Evolutionary conservation across 805 yeast species (phyloP), one percentile per base, ranked within the genome.

Genomic region (Kodamaea kakaduensis): DNA sequence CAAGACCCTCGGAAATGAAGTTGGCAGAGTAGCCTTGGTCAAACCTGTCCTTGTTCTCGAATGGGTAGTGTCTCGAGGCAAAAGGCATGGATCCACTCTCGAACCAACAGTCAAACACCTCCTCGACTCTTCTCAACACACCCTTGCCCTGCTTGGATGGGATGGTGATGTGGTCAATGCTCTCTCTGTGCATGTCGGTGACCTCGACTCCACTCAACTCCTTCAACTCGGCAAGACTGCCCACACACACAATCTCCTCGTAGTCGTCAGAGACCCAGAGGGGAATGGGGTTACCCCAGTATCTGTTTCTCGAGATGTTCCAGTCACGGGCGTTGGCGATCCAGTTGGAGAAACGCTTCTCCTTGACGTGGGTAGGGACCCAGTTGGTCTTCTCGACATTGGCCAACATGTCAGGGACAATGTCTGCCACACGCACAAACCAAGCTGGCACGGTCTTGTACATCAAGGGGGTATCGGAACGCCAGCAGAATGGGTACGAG

Each of bases 281-380:
- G 44, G 99, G 99, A 51, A 93, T 80, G 42, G 99, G 99, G 19
- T 97, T 93, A 71, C 99, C 99, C 99, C 99, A 93, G 67, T 93
- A 93, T 67, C 99, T 78, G 73, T 90, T 90, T 76, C 99, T 84
- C 17, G 97, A 88, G 45, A 93, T 77, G 59, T 93, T 93, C 99
- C 99, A 93, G 66, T 93, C 99, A 65, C 99, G 85, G 34, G 99
- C 98, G 54, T 89, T 90, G 50, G 93, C 87, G 60, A 93, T 84
- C 99, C 99, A 93, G 71, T 90, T 90, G 33, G 95, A 78, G 56
- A 93, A 93, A 65, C 99, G 79, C 67, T 93, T 93, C 50, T 89
- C 97, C 67, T 88, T 87, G 55, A 93, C 84, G 51, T 71, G 75
- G 40, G 67, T 67, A 44, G 99, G 99, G 49, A 93, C 97, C 99